A percentile compares a stretch with the other conserved stretches of the same genome.
phyloP scores from a whole-genome alignment of 768 basidiomycete species.

The Leucocoprinus birnbaumii region DNA sequence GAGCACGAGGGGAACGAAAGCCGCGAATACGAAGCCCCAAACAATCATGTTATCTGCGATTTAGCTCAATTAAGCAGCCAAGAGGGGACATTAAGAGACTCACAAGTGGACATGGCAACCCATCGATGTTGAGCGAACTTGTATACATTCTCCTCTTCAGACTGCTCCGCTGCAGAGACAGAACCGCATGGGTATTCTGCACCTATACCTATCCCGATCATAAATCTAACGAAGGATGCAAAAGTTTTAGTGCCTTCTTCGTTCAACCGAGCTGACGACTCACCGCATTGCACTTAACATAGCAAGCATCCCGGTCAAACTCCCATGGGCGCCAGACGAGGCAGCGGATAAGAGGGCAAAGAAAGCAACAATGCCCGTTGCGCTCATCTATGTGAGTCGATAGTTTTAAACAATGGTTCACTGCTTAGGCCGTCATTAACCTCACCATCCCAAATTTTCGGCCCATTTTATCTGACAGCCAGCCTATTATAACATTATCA shows the following conservation, averaged over 20 bases:
- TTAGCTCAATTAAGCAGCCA: not conserved
- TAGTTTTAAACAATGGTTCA: too few species aligned
- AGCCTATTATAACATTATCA: slow-evolving; percentile 32
- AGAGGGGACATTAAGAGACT: slow-evolving; percentile 15
- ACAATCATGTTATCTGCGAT: slow-evolving; percentile 78
- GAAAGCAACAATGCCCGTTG: slow-evolving; percentile 78
- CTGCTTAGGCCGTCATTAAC: not conserved
- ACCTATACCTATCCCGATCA: slow-evolving; percentile 86
- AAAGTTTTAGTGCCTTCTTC: not conserved
- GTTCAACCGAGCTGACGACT: slow-evolving; percentile 12
- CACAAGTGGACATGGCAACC: slow-evolving; percentile 88
- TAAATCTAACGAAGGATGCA: slow-evolving; percentile 48
- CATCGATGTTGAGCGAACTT: slow-evolving; percentile 83
- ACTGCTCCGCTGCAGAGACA: slow-evolving; percentile 86
- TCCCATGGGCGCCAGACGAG: slow-evolving; percentile 74
- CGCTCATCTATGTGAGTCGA: slow-evolving; percentile 54
- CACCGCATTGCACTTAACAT: slow-evolving; percentile 82
- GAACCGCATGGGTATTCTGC: slow-evolving; percentile 91
- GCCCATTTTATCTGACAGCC: slow-evolving; percentile 82
- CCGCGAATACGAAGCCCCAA: slow-evolving; percentile 71
- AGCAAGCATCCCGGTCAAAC: slow-evolving; percentile 63
- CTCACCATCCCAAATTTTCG: slow-evolving; percentile 80
- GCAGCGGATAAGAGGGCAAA: slow-evolving; percentile 85
- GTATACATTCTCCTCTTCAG: slow-evolving; percentile 75
- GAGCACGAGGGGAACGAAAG: slow-evolving; percentile 82